Evolutionary conservation across 148 eudicot species (phyloP).

Genomic region (Oxyria digyna): DNA sequence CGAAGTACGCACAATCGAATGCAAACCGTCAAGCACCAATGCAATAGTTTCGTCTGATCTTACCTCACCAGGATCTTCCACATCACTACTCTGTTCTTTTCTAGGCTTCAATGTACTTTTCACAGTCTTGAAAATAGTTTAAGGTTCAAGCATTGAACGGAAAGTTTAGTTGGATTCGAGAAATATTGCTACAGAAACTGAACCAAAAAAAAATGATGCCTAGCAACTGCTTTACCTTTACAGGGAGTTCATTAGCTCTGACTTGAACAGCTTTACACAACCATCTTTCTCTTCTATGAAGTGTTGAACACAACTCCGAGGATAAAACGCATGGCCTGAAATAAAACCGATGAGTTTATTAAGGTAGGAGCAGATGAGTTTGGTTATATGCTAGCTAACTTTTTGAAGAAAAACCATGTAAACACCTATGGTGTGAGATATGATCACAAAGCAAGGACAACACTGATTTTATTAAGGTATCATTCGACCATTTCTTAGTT

Average conservation of each 20-base stretch:
- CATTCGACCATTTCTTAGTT: no score
- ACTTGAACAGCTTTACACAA: conserved; percentile 82
- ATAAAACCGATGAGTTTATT: conserved; percentile 86
- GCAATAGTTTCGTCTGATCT: conserved; percentile 33
- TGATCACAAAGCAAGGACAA: no score
- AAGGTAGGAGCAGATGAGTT: no score
- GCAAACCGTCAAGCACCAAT: no score
- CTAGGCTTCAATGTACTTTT: conserved; percentile 40
- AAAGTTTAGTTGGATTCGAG: background rate
- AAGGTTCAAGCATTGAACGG: background rate
- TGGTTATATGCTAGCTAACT: no score
- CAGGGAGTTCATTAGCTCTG: conserved; percentile 62
- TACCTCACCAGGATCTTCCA: conserved; percentile 30
- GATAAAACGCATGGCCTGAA: conserved; percentile 83
- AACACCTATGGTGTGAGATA: no score
- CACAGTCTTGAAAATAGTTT: conserved; percentile 30
- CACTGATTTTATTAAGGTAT: no score
- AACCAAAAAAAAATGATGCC: background rate
- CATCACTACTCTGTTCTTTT: conserved; percentile 35
- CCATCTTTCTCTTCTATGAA: conserved; percentile 83
- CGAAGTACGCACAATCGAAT: no score
- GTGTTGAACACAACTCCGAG: conserved; percentile 77
- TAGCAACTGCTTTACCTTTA: conserved; percentile 37
- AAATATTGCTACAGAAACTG: background rate
- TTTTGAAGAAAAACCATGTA: no score